phyloP scores from a whole-genome alignment of 2,329 filamentous ascomycete genomes.

The Microcyclosporella mali region DNA sequence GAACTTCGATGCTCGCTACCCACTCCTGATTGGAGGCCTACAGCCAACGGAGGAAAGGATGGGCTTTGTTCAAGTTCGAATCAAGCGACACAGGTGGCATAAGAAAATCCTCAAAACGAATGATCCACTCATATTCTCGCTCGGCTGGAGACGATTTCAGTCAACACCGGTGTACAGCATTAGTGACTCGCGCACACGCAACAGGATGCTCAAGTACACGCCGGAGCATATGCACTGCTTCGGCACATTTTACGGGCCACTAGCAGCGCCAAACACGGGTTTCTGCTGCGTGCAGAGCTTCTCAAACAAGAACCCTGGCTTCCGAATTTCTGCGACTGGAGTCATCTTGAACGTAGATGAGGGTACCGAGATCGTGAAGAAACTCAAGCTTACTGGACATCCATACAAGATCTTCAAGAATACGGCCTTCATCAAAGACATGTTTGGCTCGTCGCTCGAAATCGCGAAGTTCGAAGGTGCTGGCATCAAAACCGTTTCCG shows the following conservation, averaged over 20 bases:
- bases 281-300: slow-evolving; percentile 92
- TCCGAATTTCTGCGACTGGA: slow-evolving; percentile 89
- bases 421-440: slow-evolving; percentile 96
- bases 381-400: slow-evolving; percentile 88
- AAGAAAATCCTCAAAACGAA: slow-evolving; percentile 99
- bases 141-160: slow-evolving; percentile 95
- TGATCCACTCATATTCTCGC: slow-evolving; percentile 91
- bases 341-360: slow-evolving; percentile 93
- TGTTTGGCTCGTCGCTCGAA: slow-evolving; percentile 90
- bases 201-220: slow-evolving; percentile 98
- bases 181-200: slow-evolving; percentile 84
- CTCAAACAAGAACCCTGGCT: slow-evolving; percentile 75
- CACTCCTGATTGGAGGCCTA: slow-evolving; percentile 85
- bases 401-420: slow-evolving; percentile 99
- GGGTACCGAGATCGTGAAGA: slow-evolving; percentile 96
- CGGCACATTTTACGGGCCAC: slow-evolving; percentile 87
- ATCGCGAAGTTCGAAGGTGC: slow-evolving; percentile 98
- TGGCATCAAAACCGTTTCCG: slow-evolving; percentile 90
- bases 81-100: slow-evolving; percentile 97
- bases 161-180: slow-evolving; percentile 89
- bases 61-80: slow-evolving; percentile 88
- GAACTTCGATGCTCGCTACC: slow-evolving; percentile 73
- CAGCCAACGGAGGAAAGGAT: slow-evolving; percentile 91
- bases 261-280: slow-evolving; percentile 91
- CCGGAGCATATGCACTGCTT: slow-evolving; percentile 99